These are phyloP conservation scores for Wickerhamiella allomyrinae DNA, from an alignment of 805 yeast species.

Conservation along the genomic window DNA sequence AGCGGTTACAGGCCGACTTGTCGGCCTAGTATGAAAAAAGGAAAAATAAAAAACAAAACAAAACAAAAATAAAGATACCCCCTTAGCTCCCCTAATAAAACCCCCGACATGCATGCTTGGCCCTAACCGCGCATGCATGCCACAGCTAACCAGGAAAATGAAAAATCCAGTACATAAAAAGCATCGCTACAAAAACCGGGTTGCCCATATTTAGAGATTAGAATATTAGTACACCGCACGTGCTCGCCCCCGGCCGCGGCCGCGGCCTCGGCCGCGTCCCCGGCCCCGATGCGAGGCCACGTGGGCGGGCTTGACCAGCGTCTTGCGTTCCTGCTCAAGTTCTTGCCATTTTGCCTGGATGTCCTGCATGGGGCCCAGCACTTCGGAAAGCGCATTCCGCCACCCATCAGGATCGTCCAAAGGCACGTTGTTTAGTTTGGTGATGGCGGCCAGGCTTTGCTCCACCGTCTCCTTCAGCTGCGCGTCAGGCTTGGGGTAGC, in stretches of 20 bases:
- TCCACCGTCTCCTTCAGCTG: conserved; percentile 3
- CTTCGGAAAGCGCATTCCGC: conserved; percentile 6
- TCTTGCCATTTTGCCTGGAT: conserved; percentile 12
- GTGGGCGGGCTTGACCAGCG: conserved; percentile 6
- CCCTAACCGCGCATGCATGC: no score
- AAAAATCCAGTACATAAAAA: no score
- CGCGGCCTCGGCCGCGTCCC: conserved; percentile 15
- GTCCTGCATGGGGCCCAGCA: conserved; percentile 10
- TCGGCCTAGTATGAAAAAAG: no score
- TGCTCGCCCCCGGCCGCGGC: conserved; percentile 15
- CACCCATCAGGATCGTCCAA: conserved; percentile 11
- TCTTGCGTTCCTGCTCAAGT: conserved; percentile 9
- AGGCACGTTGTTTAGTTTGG: conserved; percentile 9
- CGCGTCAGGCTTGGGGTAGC: conserved; percentile 6
- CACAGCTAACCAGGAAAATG: no score
- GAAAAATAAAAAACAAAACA: no score
- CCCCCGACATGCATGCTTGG: no score
- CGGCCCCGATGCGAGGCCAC: conserved; percentile 8
- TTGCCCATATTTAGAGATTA: no score
- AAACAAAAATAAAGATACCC: no score
- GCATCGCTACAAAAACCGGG: no score
- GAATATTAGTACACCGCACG: background rate
- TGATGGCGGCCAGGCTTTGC: conserved; percentile 6
- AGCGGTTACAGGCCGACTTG: no score
- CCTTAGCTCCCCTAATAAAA: no score